Base-by-base conservation (phyloP, 352 stramenopile species). In the Paralagenidium karlingii region DNA sequence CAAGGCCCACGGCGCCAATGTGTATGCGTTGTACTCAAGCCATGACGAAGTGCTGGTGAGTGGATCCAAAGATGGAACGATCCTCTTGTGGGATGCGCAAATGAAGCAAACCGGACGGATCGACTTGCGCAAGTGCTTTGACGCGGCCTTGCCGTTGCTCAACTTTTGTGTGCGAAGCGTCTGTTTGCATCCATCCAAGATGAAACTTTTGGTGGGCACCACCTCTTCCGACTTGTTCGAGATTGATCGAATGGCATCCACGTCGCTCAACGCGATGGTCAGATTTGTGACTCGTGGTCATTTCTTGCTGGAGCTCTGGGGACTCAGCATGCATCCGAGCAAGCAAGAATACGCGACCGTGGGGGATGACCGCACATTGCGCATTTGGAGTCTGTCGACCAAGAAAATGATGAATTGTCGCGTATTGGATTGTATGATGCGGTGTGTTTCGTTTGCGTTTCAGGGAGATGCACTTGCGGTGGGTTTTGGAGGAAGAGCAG, bases 211-310 rank as follows among this genome's bases (percentile, higher is more conserved):
- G 8, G 53, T 96, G 11, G 87, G 85, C 13, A 96, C 83, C 12
- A 48, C 38, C 25, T 84, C 81, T 9, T 94, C 79, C 24, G 78
- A 96, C 43, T 43, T 97, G 9, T 55, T 93, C 8, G 81, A 96
- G 43, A 34, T 96, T 19, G 82, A 89, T 51, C 45, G 58, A 5
- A 53, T 28, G 11, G 47, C 48, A 5, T 33, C 51, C 13, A 43
- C 51, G n/a, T 11, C 43, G 21, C 32, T 38, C 16, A 38, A 50
- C 33, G 32, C 26, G 30, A 65, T 61, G n/a, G 38, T 73, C 32
- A 79, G 20, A 0, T 15, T 49, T 3, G 28, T 69, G 5, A 37
- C 60, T 9, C 25, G 74, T 21, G 76, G 74, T 5, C 86, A 96
- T 46, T 87, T 65, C 34, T 47, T 51, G 3, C 78, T 73, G 32